Percentiles rank a stretch among this genome's conserved stretches.
phyloP scores from a whole-genome alignment of 1,284 basidiomycete species.

The Melampsora americana region DNA sequence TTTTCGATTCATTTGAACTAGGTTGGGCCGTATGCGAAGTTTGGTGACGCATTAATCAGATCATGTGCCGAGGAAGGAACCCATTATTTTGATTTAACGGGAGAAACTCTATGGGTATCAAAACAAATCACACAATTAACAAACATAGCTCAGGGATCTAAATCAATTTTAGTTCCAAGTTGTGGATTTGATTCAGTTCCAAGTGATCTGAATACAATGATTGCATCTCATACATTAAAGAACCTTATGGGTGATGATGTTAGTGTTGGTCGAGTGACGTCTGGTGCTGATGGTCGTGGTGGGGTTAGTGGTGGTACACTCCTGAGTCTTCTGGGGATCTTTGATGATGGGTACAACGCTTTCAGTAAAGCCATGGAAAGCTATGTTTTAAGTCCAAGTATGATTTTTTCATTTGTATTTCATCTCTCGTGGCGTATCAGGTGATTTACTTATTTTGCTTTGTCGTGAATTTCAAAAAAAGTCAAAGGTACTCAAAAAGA shows the following conservation, averaged over 20 bases:
- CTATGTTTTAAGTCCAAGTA: conserved; percentile 34
- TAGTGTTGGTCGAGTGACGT: conserved; percentile 46
- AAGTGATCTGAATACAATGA: conserved; percentile 45
- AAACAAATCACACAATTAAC: conserved; percentile 24
- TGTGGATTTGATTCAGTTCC: conserved; percentile 51
- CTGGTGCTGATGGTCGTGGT: conserved; percentile 40
- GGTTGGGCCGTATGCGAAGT: conserved; percentile 40
- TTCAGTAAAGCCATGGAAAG: conserved; percentile 26
- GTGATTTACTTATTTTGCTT: too few species aligned
- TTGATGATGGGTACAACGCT: conserved; percentile 41
- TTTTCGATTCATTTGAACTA: too few species aligned
- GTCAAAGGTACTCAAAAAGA: conserved; percentile 31
- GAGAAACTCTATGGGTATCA: conserved; percentile 28
- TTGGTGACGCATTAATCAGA: conserved; percentile 20
- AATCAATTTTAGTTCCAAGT: conserved; percentile 48
- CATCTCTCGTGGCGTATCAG: too few species aligned
- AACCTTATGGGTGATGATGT: conserved; percentile 42
- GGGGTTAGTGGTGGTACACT: conserved; percentile 50
- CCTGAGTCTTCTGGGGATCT: conserved; percentile 42
- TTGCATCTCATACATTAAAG: conserved; percentile 49
- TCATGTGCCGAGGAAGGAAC: conserved; percentile 30
- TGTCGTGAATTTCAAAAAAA: neutral
- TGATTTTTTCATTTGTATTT: neutral
- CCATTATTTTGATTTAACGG: conserved; percentile 42
- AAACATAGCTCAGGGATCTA: conserved; percentile 16